Percentiles rank a stretch among this genome's conserved stretches.
Conservation (phyloP, 768 basidiomycete genomes). For the Neoboletus subvelutipes region DNA sequence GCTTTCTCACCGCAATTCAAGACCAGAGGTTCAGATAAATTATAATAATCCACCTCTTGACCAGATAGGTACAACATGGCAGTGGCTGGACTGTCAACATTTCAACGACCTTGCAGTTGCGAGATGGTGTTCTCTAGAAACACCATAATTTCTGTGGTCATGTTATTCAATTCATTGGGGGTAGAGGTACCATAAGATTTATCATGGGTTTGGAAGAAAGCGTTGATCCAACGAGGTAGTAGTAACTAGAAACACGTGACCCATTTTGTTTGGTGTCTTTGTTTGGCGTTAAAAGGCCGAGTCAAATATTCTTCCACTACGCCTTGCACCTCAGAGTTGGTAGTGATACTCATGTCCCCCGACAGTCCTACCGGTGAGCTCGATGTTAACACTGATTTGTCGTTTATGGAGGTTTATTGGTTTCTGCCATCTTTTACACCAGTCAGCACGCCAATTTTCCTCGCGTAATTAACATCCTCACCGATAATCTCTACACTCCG, state of each 20-base stretch:
- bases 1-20: neutral
- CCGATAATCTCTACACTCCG: conserved; percentile 5
- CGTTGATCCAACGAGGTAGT: neutral
- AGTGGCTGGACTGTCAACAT: neutral
- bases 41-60: neutral
- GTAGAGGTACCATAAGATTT: neutral
- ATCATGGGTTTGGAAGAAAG: neutral
- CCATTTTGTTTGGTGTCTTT: conserved; percentile 6
- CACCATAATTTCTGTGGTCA: neutral
- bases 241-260: conserved; percentile 1
- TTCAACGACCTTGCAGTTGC: neutral
- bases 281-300: conserved; percentile 2
- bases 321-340: neutral
- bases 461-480: neutral
- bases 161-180: neutral
- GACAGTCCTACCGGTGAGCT: conserved; percentile 3
- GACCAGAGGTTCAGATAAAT: neutral
- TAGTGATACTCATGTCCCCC: neutral
- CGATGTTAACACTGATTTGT: neutral
- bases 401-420: neutral
- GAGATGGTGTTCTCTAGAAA: neutral
- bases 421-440: neutral
- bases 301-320: neutral
- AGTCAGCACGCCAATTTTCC: neutral
- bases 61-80: neutral